These are phyloP conservation scores for Pneumocystis murina DNA, from an alignment of 1,139 yeast genomes.

Conservation along the genomic window DNA sequence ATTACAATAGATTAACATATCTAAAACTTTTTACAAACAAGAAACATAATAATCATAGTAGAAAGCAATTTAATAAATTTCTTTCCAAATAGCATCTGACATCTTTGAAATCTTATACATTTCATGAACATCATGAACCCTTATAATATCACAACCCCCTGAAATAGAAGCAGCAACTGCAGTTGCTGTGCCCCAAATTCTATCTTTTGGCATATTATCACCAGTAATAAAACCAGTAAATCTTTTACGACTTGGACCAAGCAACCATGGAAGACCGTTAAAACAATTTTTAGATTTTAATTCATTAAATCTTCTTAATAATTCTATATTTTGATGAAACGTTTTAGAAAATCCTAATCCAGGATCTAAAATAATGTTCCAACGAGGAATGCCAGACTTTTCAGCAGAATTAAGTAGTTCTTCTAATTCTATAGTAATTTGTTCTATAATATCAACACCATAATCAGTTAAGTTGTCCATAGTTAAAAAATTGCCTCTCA, in stretches of 20 bases:
- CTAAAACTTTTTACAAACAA: background rate
- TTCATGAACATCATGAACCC: slow-evolving; percentile 75
- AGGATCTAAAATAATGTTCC: slow-evolving; percentile 89
- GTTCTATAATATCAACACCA: slow-evolving; percentile 24
- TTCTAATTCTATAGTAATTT: slow-evolving; percentile 53
- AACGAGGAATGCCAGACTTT: slow-evolving; percentile 51
- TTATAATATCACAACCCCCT: slow-evolving; percentile 60
- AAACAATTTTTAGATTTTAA: slow-evolving; percentile 19
- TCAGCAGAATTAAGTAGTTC: slow-evolving; percentile 43
- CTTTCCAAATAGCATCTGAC: slow-evolving; percentile 62
- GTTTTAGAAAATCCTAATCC: slow-evolving; percentile 90
- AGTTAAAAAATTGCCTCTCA: slow-evolving; percentile 64
- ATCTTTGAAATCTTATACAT: slow-evolving; percentile 47
- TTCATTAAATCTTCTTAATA: slow-evolving; percentile 39
- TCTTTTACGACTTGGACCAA: slow-evolving; percentile 80
- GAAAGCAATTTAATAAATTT: background rate
- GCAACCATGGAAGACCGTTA: slow-evolving; percentile 43
- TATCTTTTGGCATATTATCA: slow-evolving; percentile 32
- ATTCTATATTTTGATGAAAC: slow-evolving; percentile 46
- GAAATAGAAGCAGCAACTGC: slow-evolving; percentile 60
- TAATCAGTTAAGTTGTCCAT: slow-evolving; percentile 55
- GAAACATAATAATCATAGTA: background rate
- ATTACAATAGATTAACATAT: background rate
- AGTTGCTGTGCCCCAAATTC: slow-evolving; percentile 67
- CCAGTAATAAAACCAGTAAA: slow-evolving; percentile 63